Conservation (phyloP, 1,139 yeast genomes). For the Lodderomyces pseudojiufengensis region DNA sequence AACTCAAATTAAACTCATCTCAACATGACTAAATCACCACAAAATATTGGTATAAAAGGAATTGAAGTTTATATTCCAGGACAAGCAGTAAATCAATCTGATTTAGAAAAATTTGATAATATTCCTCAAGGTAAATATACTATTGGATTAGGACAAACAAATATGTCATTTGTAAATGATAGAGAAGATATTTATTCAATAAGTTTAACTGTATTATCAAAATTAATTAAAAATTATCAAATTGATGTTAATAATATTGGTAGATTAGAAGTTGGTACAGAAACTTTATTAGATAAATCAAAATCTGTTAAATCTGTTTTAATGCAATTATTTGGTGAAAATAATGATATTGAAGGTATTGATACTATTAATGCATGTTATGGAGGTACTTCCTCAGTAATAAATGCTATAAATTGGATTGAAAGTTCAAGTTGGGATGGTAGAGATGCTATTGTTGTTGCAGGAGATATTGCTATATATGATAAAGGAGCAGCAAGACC, state of each 20-base stretch:
- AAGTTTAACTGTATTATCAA: conserved; percentile 76
- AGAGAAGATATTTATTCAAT: conserved; percentile 96
- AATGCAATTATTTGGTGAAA: conserved; percentile 90
- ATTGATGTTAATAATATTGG: conserved; percentile 83
- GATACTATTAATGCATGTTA: conserved; percentile 98
- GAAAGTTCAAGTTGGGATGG: conserved; percentile 99
- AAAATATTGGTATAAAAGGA: conserved; percentile 93
- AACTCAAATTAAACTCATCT: background rate
- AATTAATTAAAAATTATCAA: conserved; percentile 72
- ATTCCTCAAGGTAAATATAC: conserved; percentile 96
- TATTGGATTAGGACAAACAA: conserved; percentile 97
- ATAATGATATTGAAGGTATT: conserved; percentile 91
- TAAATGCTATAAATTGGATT: conserved; percentile 93
- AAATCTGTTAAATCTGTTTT: conserved; percentile 94
- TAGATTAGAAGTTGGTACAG: conserved; percentile 98
- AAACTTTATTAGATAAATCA: conserved; percentile 93
- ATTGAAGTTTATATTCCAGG: conserved; percentile 87
- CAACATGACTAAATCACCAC: conserved; percentile 18
- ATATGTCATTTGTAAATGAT: conserved; percentile 96
- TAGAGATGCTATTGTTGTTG: conserved; percentile 93
- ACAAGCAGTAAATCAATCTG: conserved; percentile 82
- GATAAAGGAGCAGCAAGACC: conserved; percentile 98
- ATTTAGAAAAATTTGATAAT: conserved; percentile 78
- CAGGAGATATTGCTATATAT: conserved; percentile 97
- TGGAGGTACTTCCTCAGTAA: conserved; percentile 95